Percentiles rank a stretch among this genome's conserved stretches.
Evolutionary conservation across 106 monocot genomes (phyloP).

Genomic region (Hemerocallis citrina): DNA sequence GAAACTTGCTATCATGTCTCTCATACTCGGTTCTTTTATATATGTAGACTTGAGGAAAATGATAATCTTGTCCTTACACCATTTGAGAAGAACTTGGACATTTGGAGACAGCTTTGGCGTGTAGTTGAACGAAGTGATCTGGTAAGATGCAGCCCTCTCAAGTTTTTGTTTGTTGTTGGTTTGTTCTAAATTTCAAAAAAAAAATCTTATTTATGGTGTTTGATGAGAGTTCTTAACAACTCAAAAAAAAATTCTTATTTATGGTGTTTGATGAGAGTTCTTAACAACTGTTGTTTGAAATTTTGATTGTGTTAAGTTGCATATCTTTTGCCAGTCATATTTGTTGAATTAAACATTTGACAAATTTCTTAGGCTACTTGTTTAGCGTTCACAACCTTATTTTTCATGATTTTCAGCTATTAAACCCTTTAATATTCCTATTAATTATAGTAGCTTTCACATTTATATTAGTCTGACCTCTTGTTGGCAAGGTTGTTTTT

Average conservation of each 20-base stretch:
- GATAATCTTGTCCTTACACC: constrained; percentile 83
- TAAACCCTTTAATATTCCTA: not conserved
- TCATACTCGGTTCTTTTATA: not conserved
- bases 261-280: too few relatives aligned
- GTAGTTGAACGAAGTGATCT: constrained; percentile 92
- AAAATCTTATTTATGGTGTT: too few relatives aligned
- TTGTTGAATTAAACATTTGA: too few relatives aligned
- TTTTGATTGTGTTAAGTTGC: not conserved
- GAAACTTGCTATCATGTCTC: too few relatives aligned
- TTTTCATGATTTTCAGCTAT: not conserved
- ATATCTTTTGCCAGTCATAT: not conserved
- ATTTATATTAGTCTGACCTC: not conserved
- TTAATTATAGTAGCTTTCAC: not conserved
- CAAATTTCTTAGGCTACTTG: too few relatives aligned
- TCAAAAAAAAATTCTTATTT: too few relatives aligned
- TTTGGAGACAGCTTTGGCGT: constrained; percentile 98
- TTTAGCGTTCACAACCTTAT: not conserved
- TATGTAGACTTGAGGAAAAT: constrained; percentile 69
- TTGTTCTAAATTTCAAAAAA: too few relatives aligned
- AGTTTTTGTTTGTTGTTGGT: too few relatives aligned
- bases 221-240: too few relatives aligned
- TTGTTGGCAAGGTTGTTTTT: not conserved
- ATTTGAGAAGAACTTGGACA: constrained; percentile 90
- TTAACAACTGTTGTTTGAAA: not conserved
- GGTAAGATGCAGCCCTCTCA: constrained; percentile 30